These are phyloP conservation scores for Odonthalia washingtoniensis DNA, from an alignment of 31 red algal genomes.

Conservation along the genomic window DNA sequence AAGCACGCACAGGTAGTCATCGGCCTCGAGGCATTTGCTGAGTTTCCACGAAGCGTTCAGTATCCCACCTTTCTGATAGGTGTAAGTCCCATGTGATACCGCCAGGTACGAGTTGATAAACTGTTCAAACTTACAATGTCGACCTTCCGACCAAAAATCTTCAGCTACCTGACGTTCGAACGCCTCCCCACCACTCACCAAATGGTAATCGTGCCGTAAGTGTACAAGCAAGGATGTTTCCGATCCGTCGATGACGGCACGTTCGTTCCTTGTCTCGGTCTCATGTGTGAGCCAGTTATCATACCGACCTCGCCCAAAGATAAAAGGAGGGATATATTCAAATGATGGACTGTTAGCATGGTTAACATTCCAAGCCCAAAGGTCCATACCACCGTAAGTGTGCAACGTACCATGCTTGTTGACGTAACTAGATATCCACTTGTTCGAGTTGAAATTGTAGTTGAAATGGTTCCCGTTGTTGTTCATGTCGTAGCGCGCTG, in stretches of 20 bases:
- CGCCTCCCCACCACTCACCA: slow-evolving; percentile 65
- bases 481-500: slow-evolving; percentile 98
- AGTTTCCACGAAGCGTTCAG: slow-evolving; percentile 99
- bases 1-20: slow-evolving; percentile 93
- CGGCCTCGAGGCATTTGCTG: slow-evolving; percentile 87
- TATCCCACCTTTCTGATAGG: slow-evolving; percentile 98
- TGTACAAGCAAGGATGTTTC: slow-evolving; percentile 81
- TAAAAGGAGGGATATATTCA: slow-evolving; percentile 84
- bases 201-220: slow-evolving; percentile 81
- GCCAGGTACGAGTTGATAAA: slow-evolving; percentile 99
- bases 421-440: slow-evolving; percentile 54
- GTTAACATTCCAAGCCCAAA: slow-evolving; percentile 90
- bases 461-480: slow-evolving; percentile 72
- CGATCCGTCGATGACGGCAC: slow-evolving; percentile 81
- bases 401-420: slow-evolving; percentile 77
- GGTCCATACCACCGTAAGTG: slow-evolving; percentile 91
- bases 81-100: slow-evolving; percentile 92
- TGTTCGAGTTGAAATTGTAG: slow-evolving; percentile 65
- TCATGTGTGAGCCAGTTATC: slow-evolving; percentile 98
- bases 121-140: slow-evolving; percentile 95
- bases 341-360: slow-evolving; percentile 62
- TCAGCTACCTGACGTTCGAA: slow-evolving; percentile 65
- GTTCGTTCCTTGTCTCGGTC: slow-evolving; percentile 62
- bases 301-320: slow-evolving; percentile 93
- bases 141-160: slow-evolving; percentile 99